phyloP scores from a whole-genome alignment of 73 alveolate species.

The Paramecium pentaurelia region DNA sequence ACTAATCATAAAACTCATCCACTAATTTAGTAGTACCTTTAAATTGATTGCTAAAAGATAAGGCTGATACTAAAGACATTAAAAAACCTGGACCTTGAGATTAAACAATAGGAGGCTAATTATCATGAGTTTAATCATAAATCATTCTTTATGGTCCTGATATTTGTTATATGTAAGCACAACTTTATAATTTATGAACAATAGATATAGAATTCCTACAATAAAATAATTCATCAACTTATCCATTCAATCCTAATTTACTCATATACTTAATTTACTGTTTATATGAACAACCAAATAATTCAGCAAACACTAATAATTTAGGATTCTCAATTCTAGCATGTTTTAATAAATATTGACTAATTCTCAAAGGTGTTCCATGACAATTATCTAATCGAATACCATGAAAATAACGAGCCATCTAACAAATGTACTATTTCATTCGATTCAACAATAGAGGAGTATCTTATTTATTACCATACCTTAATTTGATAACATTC shows the following conservation, averaged over 20 bases:
- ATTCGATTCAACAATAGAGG: constrained; percentile 85
- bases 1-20: constrained; percentile 84
- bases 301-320: constrained; percentile 92
- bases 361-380: constrained; percentile 79
- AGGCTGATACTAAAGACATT: not conserved
- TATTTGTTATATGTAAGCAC: not conserved
- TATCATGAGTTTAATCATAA: constrained; percentile 96
- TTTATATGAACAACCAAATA: constrained; percentile 77
- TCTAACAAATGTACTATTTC: constrained; percentile 83
- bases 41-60: not conserved
- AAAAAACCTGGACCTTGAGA: constrained; percentile 69
- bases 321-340: constrained; percentile 89
- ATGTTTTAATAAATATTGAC: constrained; percentile 81
- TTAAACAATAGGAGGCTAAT: constrained; percentile 78
- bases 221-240: constrained; percentile 83
- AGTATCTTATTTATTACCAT: constrained; percentile 86
- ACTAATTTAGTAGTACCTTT: constrained; percentile 89
- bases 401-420: constrained; percentile 93
- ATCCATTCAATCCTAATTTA: constrained; percentile 84
- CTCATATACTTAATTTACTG: constrained; percentile 81
- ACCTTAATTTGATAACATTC: constrained; percentile 94
- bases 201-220: not conserved
- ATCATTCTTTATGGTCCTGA: constrained; percentile 47
- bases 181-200: not conserved
- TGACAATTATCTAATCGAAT: constrained; percentile 96